Percentiles rank a stretch among this genome's conserved stretches.
Evolutionary conservation across 2,329 filamentous ascomycete species (phyloP).

Genomic region (Botrytis hyacinthi): DNA sequence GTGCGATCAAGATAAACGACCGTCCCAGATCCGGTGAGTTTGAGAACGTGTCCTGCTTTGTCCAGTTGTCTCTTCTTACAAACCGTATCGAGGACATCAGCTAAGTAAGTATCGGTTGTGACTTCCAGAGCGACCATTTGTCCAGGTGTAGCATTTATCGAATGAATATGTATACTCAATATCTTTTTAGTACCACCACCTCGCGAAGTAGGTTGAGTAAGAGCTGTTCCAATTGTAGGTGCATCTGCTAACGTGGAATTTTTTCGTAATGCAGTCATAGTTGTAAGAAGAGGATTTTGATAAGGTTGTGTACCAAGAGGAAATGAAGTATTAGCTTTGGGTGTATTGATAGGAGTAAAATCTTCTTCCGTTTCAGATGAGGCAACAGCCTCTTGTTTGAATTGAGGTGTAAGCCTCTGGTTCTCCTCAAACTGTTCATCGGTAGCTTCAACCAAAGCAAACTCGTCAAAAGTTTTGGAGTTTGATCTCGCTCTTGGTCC

Average conservation of each 20-base stretch:
- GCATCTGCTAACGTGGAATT: slow-evolving; percentile 56
- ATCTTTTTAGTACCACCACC: slow-evolving; percentile 63
- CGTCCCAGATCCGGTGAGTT: slow-evolving; percentile 70
- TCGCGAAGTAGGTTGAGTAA: slow-evolving; percentile 39
- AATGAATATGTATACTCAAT: slow-evolving; percentile 68
- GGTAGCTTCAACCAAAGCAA: slow-evolving; percentile 73
- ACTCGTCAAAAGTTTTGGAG: slow-evolving; percentile 78
- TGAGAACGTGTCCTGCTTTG: slow-evolving; percentile 75
- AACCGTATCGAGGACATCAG: slow-evolving; percentile 75
- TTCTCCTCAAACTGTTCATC: slow-evolving; percentile 68
- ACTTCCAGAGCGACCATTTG: slow-evolving; percentile 72
- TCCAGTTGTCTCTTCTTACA: slow-evolving; percentile 77
- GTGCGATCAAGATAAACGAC: slow-evolving; percentile 75
- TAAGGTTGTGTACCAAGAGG: slow-evolving; percentile 41
- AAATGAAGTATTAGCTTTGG: slow-evolving; percentile 30
- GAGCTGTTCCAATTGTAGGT: slow-evolving; percentile 44
- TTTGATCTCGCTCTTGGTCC: slow-evolving; percentile 57
- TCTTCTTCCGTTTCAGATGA: slow-evolving; percentile 45
- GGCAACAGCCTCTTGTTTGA: slow-evolving; percentile 52
- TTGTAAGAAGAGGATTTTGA: slow-evolving; percentile 61
- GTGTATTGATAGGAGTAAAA: slow-evolving; percentile 41
- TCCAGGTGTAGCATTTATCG: slow-evolving; percentile 67
- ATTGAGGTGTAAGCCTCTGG: slow-evolving; percentile 64
- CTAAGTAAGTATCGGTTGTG: slow-evolving; percentile 79
- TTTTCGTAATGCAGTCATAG: slow-evolving; percentile 51